phyloP scores from a whole-genome alignment of 2,329 filamentous ascomycete species.

The Fusarium pininemorale region DNA sequence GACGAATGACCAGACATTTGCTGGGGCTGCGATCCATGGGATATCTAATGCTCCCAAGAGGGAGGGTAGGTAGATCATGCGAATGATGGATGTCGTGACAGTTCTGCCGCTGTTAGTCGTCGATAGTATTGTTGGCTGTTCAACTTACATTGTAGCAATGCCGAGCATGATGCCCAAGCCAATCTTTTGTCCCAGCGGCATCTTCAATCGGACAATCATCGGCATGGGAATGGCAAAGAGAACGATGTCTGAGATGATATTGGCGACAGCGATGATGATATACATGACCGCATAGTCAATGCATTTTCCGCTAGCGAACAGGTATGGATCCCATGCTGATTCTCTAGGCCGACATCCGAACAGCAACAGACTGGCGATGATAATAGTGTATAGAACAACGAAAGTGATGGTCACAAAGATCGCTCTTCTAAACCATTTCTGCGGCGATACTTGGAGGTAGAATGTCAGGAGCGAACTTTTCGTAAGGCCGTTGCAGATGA shows the following conservation, averaged over 20 bases:
- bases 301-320: conserved; percentile 47
- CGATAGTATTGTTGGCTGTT: rapidly evolving
- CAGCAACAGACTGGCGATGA: conserved; percentile 29
- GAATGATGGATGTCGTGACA: conserved; percentile 44
- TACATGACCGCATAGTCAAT: conserved; percentile 57
- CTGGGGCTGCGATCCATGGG: conserved; percentile 32
- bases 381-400: conserved; percentile 42
- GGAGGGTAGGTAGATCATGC: conserved; percentile 39
- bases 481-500: conserved; percentile 46
- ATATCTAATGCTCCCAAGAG: conserved; percentile 28
- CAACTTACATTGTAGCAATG: conserved; percentile 47
- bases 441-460: conserved; percentile 48
- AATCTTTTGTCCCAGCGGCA: conserved; percentile 57
- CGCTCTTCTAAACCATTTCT: conserved; percentile 40
- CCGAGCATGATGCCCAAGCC: conserved; percentile 55
- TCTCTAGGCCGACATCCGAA: conserved; percentile 35
- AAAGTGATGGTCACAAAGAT: conserved; percentile 42
- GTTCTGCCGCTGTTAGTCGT: conserved; percentile 34
- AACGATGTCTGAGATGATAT: conserved; percentile 58
- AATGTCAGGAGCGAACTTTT: conserved; percentile 50
- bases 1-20: conserved; percentile 44
- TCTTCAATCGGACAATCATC: conserved; percentile 53
- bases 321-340: conserved; percentile 31
- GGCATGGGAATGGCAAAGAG: conserved; percentile 57
- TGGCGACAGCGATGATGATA: conserved; percentile 57